Conservation (phyloP, 2,329 filamentous ascomycete genomes). For the Albophoma yamanashiensis region DNA sequence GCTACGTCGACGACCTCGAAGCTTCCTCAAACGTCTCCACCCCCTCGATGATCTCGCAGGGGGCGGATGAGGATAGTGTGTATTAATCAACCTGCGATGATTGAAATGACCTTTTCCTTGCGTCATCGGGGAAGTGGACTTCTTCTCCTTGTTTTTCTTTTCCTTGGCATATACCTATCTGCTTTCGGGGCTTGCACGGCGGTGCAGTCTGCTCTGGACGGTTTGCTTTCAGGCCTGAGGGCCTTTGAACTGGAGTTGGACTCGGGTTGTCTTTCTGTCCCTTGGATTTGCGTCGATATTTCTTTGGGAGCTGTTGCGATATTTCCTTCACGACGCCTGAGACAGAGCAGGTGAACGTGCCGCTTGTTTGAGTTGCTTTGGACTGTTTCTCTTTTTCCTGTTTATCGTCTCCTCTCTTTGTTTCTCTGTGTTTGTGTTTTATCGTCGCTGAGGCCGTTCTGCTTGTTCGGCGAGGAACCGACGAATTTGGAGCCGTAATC, state of each 20-base stretch:
- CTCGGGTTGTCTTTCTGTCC: slow-evolving; percentile 14
- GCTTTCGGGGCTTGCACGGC: neutral
- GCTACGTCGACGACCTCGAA: slow-evolving; percentile 80
- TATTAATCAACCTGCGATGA: slow-evolving; percentile 46
- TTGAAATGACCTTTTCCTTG: slow-evolving; percentile 31
- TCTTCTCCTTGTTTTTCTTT: slow-evolving; percentile 3
- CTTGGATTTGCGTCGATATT: slow-evolving; percentile 18
- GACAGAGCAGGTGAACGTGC: slow-evolving; percentile 24
- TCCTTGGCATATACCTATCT: slow-evolving; percentile 21
- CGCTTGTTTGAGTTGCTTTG: slow-evolving; percentile 8
- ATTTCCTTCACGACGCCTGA: slow-evolving; percentile 23
- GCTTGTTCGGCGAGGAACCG: slow-evolving; percentile 12
- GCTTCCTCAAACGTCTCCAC: slow-evolving; percentile 59
- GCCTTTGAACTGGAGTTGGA: slow-evolving; percentile 4
- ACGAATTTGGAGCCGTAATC: slow-evolving; percentile 15
- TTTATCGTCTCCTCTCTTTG: neutral
- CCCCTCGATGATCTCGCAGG: slow-evolving; percentile 62
- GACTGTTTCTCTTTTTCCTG: neutral
- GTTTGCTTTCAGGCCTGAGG: slow-evolving; percentile 6
- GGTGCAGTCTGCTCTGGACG: neutral
- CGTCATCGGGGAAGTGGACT: slow-evolving; percentile 1
- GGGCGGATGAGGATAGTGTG: slow-evolving; percentile 61
- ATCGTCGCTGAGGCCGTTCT: neutral
- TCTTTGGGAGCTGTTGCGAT: slow-evolving; percentile 12
- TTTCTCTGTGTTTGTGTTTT: neutral